Conservation (phyloP, 192 early-diverging fungal species). For the Coemansia sp. region DNA sequence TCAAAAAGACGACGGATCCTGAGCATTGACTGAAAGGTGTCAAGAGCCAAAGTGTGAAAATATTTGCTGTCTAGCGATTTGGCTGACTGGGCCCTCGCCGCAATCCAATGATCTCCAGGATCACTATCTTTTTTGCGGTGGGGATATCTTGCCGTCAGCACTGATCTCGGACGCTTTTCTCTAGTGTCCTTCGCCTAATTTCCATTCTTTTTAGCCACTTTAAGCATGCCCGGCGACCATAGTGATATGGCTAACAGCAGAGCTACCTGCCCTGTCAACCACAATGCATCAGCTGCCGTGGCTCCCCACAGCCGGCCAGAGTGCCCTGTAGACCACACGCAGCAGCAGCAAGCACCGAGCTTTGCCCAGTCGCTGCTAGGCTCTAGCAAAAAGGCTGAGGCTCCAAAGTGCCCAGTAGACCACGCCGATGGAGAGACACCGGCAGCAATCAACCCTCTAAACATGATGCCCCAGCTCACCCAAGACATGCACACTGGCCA, state of each 20-base stretch:
- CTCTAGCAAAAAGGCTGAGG: not conserved
- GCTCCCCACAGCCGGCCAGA: constrained; percentile 6
- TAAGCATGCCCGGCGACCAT: not conserved
- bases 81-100: not conserved
- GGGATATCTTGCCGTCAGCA: not conserved
- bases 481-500: constrained; percentile 71
- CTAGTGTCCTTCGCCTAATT: not conserved
- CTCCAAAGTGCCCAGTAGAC: constrained; percentile 58
- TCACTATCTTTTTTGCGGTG: not conserved
- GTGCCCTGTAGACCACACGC: constrained; percentile 33
- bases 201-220: not conserved
- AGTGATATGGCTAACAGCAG: not conserved
- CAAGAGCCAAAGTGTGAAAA: not conserved
- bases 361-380: constrained; percentile 34
- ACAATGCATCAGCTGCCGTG: not conserved
- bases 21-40: not conserved
- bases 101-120: not conserved
- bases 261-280: constrained; percentile 25
- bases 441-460: constrained; percentile 68
- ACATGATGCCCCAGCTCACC: constrained; percentile 85
- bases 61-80: not conserved
- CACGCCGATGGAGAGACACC: constrained; percentile 17
- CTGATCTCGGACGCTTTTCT: not conserved
- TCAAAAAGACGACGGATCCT: not conserved
- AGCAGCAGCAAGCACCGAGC: constrained; percentile 10